Evolutionary conservation across 73 alveolate genomes (phyloP), one percentile per base, ranked within the genome.

Genomic region (Paramecium caudatum): DNA sequence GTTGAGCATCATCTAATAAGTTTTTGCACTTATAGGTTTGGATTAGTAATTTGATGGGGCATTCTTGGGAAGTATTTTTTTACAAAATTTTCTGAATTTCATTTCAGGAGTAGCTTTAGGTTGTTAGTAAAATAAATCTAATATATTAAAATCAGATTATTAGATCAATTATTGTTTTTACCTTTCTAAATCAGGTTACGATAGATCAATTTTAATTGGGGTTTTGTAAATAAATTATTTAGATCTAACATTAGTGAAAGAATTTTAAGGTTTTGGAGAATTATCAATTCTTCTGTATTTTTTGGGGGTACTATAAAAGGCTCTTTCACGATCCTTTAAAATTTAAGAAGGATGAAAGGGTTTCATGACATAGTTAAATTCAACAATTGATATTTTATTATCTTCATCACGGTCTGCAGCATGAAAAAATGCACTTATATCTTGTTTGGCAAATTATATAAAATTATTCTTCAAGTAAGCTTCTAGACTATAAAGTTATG

Each of bases 271-370:
- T 43, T 74, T 74, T 41, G 88, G 88, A 9, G 88, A 74, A 10
- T 74, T 30, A 21, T 74, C 88, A n/a, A 74, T 27, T 74, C 47
- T 74, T 74, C 88, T 6, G 43, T 74, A 74, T 45, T 74, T 74
- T 16, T 74, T 74, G 21, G 88, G 88, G 7, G 88, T 74, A 21
- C 88, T 74, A 45, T 74, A 74, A 19, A 74, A 74, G 36, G 88
- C 88, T 74, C 88, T 74, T 74, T 74, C 88, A 8, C 88, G 17
- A 74, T 74, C 88, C 21, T 74, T 74, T 41, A 74, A 39, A 4
- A 74, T 74, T 41, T 74, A 74, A 1, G 88, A 74, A 5, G 88
- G 88, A 74, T 74, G 88, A 45, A 74, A 74, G 9, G 88, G 88
- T 41, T 43, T 74, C 16, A 74, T 74, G 30, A 74, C 47, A 21